Evolutionary conservation across 768 basidiomycete genomes (phyloP).

Genomic region (Flagelloscypha sp.): DNA sequence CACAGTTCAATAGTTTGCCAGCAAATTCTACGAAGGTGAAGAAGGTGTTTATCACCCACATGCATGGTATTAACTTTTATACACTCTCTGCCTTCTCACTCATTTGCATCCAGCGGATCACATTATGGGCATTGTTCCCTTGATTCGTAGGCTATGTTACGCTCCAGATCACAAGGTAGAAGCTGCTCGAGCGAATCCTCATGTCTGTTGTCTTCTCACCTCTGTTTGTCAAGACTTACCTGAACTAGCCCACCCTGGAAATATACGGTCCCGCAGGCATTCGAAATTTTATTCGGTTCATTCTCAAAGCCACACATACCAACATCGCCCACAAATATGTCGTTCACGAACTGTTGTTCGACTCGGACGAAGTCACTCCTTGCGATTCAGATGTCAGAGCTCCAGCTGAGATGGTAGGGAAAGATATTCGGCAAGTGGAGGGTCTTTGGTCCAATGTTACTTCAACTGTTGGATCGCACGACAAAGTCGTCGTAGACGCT

Average conservation of each 20-base stretch:
- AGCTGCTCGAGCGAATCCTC: constrained; percentile 14
- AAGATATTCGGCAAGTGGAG: constrained; percentile 44
- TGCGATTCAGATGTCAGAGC: constrained; percentile 46
- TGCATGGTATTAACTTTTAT: constrained; percentile 50
- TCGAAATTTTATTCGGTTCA: constrained; percentile 64
- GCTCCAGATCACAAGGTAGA: constrained; percentile 4
- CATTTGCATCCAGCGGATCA: constrained; percentile 48
- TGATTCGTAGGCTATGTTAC: constrained; percentile 50
- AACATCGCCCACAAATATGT: constrained; percentile 53
- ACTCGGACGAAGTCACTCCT: constrained; percentile 44
- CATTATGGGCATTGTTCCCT: constrained; percentile 62
- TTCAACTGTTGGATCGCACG: constrained; percentile 26
- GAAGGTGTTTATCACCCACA: constrained; percentile 79
- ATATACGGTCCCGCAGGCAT: constrained; percentile 78
- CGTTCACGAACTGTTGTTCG: constrained; percentile 69
- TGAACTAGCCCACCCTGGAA: constrained; percentile 51
- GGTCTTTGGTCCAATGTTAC: constrained; percentile 63
- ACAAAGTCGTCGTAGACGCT: constrained; percentile 54
- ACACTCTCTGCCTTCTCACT: not conserved
- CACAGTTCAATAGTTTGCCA: constrained; percentile 21
- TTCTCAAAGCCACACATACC: constrained; percentile 60
- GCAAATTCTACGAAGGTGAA: constrained; percentile 37
- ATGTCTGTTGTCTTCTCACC: constrained; percentile 6
- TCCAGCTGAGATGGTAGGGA: constrained; percentile 54
- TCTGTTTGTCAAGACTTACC: constrained; percentile 5